Base-by-base conservation (phyloP, 2,329 filamentous ascomycete genomes). In the Microsporum ferrugineum region DNA sequence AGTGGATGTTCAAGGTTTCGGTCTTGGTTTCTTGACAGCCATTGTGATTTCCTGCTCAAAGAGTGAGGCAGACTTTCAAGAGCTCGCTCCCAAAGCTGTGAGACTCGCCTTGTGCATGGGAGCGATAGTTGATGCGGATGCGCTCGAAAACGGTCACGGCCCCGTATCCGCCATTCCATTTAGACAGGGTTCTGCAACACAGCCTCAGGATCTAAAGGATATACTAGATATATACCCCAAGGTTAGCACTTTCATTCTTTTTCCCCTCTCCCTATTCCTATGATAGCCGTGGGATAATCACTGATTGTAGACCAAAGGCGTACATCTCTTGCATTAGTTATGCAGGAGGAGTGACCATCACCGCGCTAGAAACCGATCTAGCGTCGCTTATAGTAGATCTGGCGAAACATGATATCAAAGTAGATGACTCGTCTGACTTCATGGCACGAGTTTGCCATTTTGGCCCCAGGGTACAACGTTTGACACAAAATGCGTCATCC, bases 321-420 rank as follows among this genome's bases (percentile, higher is more conserved):
- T 59, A 59, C 14, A 59, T 59, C 29, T 59, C 38, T 8, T 43
- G 36, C n/a, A 10, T 12, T n/a, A 59, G 8, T n/a, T 38, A 59
- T 33, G 14, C 27, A 17, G 31, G n/a, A 17, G 31, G 6, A n/a
- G 57, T 33, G 36, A 58, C 57, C n/a, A 29, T 58, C 34, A 58
- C 57, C 17, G 10, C 31, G 12, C 57, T 38, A 45, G 57, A 58
- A 29, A 8, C 14, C 17, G 34, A 45, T 3, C 5, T 43, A n/a
- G 34, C 57, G 5, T 3, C 17, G 5, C 31, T 58, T n/a, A 41
- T 33, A 6, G 33, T n/a, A 6, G 57, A 58, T n/a, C 57, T 58
- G 14, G 57, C 38, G 14, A 27, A 43, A 36, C 57, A 23, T 23
- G 17, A 23, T 23, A 23, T 23, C 17, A 23, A 23, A 23, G 17